Evolutionary conservation across 1,284 basidiomycete species (phyloP).

Genomic region (Schizophyllum commune): DNA sequence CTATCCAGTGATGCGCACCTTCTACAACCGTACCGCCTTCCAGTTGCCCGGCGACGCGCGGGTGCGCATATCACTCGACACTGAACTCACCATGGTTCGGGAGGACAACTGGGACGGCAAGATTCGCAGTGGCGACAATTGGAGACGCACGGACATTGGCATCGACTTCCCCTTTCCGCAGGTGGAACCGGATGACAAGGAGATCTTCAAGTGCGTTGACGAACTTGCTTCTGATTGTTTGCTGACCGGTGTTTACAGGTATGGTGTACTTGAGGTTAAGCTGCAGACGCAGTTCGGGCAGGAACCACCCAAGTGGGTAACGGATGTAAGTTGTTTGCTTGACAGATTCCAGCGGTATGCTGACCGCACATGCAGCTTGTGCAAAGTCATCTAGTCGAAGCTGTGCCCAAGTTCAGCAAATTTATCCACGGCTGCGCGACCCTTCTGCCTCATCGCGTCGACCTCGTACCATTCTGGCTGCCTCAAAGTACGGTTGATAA

Average conservation of each 20-base stretch:
- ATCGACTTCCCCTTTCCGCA: conserved; percentile 90
- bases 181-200: conserved; percentile 75
- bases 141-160: conserved; percentile 91
- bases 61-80: conserved; percentile 97
- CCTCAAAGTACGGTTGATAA: conserved; percentile 67
- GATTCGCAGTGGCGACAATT: conserved; percentile 77
- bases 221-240: not conserved
- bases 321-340: not conserved
- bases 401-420: conserved; percentile 92
- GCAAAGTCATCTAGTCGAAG: conserved; percentile 89
- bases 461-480: conserved; percentile 98
- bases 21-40: conserved; percentile 99
- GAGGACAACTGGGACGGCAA: conserved; percentile 96
- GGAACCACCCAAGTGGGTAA: conserved; percentile 94
- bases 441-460: conserved; percentile 86
- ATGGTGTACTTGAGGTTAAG: conserved; percentile 94
- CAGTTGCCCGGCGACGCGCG: conserved; percentile 97
- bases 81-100: conserved; percentile 88
- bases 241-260: conserved; percentile 28
- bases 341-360: too few species aligned
- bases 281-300: conserved; percentile 95
- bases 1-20: conserved; percentile 83
- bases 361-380: conserved; percentile 63
- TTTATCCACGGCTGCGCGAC: conserved; percentile 98
- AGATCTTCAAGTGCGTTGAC: conserved; percentile 78